Evolutionary conservation across 2,329 filamentous ascomycete species (phyloP), one percentile per base, ranked within the genome.

Genomic region (Malbranchea cinnamomea): DNA sequence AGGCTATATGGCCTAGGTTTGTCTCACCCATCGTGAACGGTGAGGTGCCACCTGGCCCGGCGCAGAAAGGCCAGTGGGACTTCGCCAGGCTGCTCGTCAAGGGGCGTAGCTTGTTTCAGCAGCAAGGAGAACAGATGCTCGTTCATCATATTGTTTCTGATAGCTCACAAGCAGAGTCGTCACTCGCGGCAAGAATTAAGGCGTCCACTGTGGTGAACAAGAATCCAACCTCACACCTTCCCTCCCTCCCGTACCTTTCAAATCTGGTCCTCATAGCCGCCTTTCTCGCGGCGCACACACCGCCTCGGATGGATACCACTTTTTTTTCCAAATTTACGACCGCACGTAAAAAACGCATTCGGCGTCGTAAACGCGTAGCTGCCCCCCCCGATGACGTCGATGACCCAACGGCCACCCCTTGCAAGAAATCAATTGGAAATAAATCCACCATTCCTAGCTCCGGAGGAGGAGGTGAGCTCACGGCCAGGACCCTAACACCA

Each of bases 1-100:
- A 70, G 28, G 70, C 74, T 24, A 67, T 95, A 12, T 98, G 89
- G 89, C 74, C 77, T 7, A 69, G 74, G 3, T 95, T 98, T 53
- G 75, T 81, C 1, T 68, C 71, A 5, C 87, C 87, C 0, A 68
- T 95, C 14, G 55, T 75, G 1, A 70, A 74, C 2, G 78, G 78
- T n/a, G 75, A 78, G 35, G 32, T 38, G 1, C 49, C 57, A 1
- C 55, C 53, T 4, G 54, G 54, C 4, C 26, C 26, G 39, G 41
- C 15, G 45, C 37, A 21, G 6, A 74, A 78, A 43, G 67, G 68
- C 2, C 72, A 78, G 6, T 75, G 78, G 43, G 83, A 94, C 46
- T 94, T 94, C 54, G 76, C 80, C 9, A 77, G 80, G 38, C 62
- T 98, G 5, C 67, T 95, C 33, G 74, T 63, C n/a, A 53, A 49